These are phyloP conservation scores for Aspergillus amoenus DNA, from an alignment of 2,329 filamentous ascomycete genomes.

Conservation along the genomic window DNA sequence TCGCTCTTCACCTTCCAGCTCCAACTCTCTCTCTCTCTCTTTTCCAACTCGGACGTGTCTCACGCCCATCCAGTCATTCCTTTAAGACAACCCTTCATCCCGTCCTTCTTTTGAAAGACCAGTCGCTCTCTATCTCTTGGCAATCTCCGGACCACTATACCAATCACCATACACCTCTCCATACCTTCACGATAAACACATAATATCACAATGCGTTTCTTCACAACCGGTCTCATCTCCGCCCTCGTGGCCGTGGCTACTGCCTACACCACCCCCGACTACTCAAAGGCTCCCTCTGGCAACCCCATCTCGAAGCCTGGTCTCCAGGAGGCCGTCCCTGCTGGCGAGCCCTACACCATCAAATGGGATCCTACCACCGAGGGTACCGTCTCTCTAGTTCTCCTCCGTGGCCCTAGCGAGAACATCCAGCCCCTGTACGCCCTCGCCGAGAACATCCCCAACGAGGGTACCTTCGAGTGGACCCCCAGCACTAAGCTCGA, in stretches of 20 bases:
- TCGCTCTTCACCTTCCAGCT: slow-evolving; percentile 14
- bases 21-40: slow-evolving; percentile 16
- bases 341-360: slow-evolving; percentile 57
- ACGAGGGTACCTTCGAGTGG: slow-evolving; percentile 58
- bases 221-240: slow-evolving; percentile 34
- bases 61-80: slow-evolving; percentile 28
- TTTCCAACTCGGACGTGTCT: slow-evolving; percentile 11
- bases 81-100: slow-evolving; percentile 14
- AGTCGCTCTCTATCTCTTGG: slow-evolving; percentile 8
- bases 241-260: slow-evolving; percentile 40
- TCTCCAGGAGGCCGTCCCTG: slow-evolving; percentile 55
- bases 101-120: slow-evolving; percentile 5
- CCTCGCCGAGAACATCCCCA: slow-evolving; percentile 54
- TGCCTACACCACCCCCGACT: slow-evolving; percentile 39
- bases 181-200: slow-evolving; percentile 5
- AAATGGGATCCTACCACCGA: slow-evolving; percentile 52
- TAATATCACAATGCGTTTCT: slow-evolving; percentile 40
- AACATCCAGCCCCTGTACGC: slow-evolving; percentile 54
- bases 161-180: neutral
- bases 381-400: slow-evolving; percentile 54
- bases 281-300: slow-evolving; percentile 40
- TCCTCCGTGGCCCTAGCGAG: slow-evolving; percentile 58
- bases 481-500: slow-evolving; percentile 51
- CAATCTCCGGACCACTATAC: neutral
- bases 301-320: slow-evolving; percentile 57